Base-by-base conservation (phyloP, 202 grass and related monocot species). In the Panicum hallii region DNA sequence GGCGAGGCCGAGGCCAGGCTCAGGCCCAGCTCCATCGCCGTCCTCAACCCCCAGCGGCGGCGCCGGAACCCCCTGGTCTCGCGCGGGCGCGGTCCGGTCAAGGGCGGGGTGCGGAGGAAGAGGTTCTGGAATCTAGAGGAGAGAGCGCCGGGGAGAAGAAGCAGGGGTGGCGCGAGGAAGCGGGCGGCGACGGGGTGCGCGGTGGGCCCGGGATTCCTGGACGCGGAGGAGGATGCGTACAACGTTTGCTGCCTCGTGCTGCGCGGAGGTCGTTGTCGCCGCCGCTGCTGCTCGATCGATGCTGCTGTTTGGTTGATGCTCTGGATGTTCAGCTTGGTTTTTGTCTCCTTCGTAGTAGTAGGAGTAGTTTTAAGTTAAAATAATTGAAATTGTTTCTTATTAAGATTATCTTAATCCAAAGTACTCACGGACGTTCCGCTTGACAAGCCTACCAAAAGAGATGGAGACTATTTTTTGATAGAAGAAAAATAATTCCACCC, bases 1-100 rank as follows among this genome's bases (percentile, higher is more conserved):
- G 78, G 66, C 82, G 79, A 32, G 1, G 82, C 43, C 82, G 67
- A 47, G 20, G 62, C 62, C 22, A 69, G 49, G 46, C 75, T 74
- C 72, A 87, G 13, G 77, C 76, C 92, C 64, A 84, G 71, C 87
- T 92, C 86, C 80, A 90, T 36, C 75, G 84, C 54, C 84, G 88
- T 88, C 50, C 11, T 38, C 9, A 74, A 10, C 77, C 76, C 52
- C 63, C 61, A 54, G 17, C 12, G 58, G 30, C 14, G 65, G 75
- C 79, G 43, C 44, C 15, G 86, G 47, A 72, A 30, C 62, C 62
- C 60, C 19, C 57, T 73, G 73, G 63, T 19, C 67, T 67, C 41
- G 32, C 28, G 13, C 63, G 43, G 32, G 47, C 48, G 40, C 41
- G 30, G 75, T 38, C 32, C 42, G 68, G 82, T 85, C 72, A 61